Conservation (phyloP, 129 eudicot genomes). For the Pseudognaphalium luteoalbum region DNA sequence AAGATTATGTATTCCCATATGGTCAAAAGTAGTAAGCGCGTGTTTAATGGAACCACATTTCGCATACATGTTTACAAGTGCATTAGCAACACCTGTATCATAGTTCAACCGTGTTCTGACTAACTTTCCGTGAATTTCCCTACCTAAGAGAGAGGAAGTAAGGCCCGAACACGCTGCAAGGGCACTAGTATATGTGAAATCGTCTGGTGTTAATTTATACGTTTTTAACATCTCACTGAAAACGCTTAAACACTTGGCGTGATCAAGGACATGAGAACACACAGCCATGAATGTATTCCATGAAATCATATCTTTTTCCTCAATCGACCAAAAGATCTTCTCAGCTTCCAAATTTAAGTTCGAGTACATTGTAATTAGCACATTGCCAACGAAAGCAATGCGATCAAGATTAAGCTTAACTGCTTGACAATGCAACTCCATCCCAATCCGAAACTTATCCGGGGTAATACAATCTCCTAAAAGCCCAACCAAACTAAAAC, state of each 20-base stretch:
- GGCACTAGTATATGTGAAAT: conserved; percentile 65
- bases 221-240: conserved; percentile 51
- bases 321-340: conserved; percentile 49
- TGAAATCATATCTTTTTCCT: conserved; percentile 63
- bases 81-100: conserved; percentile 68
- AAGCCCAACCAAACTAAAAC: conserved; percentile 54
- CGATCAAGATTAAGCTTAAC: conserved; percentile 62
- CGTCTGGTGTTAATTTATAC: conserved; percentile 42
- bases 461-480: conserved; percentile 41
- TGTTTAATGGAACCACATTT: conserved; percentile 66
- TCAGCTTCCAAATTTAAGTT: conserved; percentile 51
- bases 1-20: conserved; percentile 43
- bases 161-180: conserved; percentile 61
- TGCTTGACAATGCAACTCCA: conserved; percentile 58
- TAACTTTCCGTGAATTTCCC: conserved; percentile 64
- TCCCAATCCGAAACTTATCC: conserved; percentile 42
- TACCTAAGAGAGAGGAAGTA: conserved; percentile 60
- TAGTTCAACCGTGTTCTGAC: conserved; percentile 41
- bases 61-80: conserved; percentile 80
- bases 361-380: conserved; percentile 62
- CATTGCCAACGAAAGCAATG: conserved; percentile 63
- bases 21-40: conserved; percentile 48
- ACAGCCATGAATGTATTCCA: conserved; percentile 69
- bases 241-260: conserved; percentile 43
- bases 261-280: conserved; percentile 50